Base-by-base conservation (phyloP, 768 basidiomycete genomes). In the Xerocomellus amylosporus region DNA sequence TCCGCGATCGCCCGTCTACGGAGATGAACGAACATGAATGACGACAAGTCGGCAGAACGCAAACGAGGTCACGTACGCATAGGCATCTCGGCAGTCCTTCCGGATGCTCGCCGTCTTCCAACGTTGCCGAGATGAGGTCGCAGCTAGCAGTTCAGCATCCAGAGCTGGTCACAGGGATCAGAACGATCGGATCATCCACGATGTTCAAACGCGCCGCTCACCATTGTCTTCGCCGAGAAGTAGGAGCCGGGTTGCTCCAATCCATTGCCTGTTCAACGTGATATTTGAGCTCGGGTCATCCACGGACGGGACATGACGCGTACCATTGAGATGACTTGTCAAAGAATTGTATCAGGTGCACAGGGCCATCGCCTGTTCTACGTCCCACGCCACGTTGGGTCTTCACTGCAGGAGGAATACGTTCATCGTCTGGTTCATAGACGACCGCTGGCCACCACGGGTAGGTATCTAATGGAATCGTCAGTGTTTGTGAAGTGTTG, bases 391-490 rank as follows among this genome's bases (percentile, higher is more conserved):
- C 64, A 8, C 61, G 64, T 36, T 69, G 59, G 47, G 60, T 71
- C 59, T 49, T 70, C 50, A 71, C 51, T 64, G 68, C 45, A 56
- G 60, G 37, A 34, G 88, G 88, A n/a, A 93, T 78, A 0, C 66
- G 67, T 2, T 74, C 68, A 44, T 87, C 81, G 38, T 85, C 81
- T 9, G 80, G 78, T 24, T 85, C 83, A 48, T 79, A 86, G 15
- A 94, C 79, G 9, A 89, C 83, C 9, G 86, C 93, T 38, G 93
- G 90, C 86, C 88, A 96, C 85, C 86, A 95, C 2, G 93, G 93
- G 62, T 77, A 94, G 0, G 85, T 80, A 34, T 75, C 90, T 91
- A n/a, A 22, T 54, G 15, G 26, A 46, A n/a, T 53, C 13, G 9
- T 64, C 49, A 70, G 51, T 15, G 31, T 15, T 33, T 15, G 28